Evolutionary conservation across 2,329 filamentous ascomycete genomes (phyloP), one percentile per base, ranked within the genome.

Genomic region (Talaromyces islandicus): DNA sequence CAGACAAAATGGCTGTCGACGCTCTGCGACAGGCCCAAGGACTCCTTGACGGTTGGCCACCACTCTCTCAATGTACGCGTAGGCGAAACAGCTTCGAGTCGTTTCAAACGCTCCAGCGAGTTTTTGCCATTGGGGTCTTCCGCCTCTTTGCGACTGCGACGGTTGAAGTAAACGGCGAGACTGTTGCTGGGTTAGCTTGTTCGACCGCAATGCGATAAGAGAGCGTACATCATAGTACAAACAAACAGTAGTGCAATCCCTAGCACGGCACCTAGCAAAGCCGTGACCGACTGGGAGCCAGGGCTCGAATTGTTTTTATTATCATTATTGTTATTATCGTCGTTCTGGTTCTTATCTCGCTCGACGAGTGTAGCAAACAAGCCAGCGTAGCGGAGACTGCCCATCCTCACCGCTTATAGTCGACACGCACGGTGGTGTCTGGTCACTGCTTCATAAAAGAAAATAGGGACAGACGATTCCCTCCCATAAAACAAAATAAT

Each of bases 1-100:
- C 73, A 75, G 30, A 71, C 67, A 65, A 75, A 75, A 55, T 75
- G 70, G 19, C 67, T 68, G 55, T 73, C 72, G 1, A 68, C 66
- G 24, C 64, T 70, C 48, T 75, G 72, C 3, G 71, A 67, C 11
- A 72, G 68, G 14, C 68, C 64, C 27, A 73, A 63, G 25, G 70
- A 70, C 9, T 69, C 67, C 55, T 73, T 73, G 1, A 70, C 68
- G 21, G 62, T 68, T 14, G 68, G 63, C 70, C 72, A 75, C 73
- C 73, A 76, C 54, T 75, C 66, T 52, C 74, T 72, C 17, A 76
- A 64, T 5, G 68, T 74, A 14, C 72, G 69, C 14, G 65, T 71
- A 6, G 73, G 73, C 46, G 71, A 72, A 5, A 74, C 71, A 17
- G 68, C 69, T 50, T 76, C 73, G 17, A 76, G 63, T 60, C 67